Conservation (phyloP, 2,329 filamentous ascomycete genomes). For the Ophioceras dolichostomum region DNA sequence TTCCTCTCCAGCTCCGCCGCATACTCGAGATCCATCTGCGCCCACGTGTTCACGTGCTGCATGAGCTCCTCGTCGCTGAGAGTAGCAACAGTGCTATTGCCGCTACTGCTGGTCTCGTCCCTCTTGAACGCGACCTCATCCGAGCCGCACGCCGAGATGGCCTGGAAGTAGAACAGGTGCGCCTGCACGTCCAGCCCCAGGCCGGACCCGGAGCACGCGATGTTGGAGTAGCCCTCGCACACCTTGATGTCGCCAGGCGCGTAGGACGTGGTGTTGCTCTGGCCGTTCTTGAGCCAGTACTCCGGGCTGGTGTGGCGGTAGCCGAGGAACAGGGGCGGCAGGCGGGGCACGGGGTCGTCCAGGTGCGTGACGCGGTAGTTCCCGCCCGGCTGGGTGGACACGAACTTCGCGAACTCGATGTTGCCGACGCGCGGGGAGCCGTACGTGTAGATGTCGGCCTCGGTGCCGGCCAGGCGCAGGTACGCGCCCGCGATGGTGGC, state of each 20-base stretch:
- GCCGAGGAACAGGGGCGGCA: conserved; percentile 48
- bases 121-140: conserved; percentile 13
- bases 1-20: not conserved
- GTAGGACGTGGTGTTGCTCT: conserved; percentile 21
- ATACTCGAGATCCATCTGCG: conserved; percentile 2
- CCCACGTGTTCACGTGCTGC: not conserved
- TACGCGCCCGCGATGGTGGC: conserved; percentile 46
- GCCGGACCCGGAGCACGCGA: conserved; percentile 34
- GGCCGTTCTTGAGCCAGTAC: conserved; percentile 43
- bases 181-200: conserved; percentile 27
- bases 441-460: conserved; percentile 50
- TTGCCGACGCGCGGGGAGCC: conserved; percentile 57
- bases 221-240: conserved; percentile 35
- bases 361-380: conserved; percentile 56
- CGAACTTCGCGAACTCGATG: conserved; percentile 35
- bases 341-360: conserved; percentile 54
- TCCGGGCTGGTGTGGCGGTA: conserved; percentile 60
- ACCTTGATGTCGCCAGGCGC: conserved; percentile 25
- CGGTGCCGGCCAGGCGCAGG: conserved; percentile 33
- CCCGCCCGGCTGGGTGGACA: conserved; percentile 36
- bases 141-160: conserved; percentile 27
- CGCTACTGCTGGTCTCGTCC: conserved; percentile 7
- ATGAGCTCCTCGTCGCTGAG: conserved; percentile 23
- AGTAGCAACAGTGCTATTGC: too few relatives aligned
- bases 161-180: conserved; percentile 36